Conservation (phyloP, 164 flowering plant genomes). For the Magnolia kwangsiensis region DNA sequence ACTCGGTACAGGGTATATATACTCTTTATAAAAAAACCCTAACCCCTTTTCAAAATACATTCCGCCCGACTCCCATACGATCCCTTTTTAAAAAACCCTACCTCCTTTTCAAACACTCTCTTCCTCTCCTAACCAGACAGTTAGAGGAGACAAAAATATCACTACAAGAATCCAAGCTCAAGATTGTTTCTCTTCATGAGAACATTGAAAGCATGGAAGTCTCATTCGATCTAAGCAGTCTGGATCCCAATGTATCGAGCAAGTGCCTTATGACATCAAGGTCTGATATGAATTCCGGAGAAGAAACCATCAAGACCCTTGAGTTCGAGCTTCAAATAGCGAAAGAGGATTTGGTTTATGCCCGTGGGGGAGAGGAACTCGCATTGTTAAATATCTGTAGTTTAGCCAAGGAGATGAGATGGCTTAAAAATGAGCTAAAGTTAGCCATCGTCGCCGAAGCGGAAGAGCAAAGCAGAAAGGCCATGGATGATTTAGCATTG, state of each 20-base stretch:
- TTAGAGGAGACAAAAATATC: conserved; percentile 51
- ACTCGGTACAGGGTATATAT: no score
- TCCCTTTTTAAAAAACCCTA: no score
- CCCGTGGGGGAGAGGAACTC: conserved; percentile 22
- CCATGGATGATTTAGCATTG: conserved; percentile 80
- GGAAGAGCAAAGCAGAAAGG: conserved; percentile 65
- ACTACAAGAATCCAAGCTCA: conserved; percentile 57
- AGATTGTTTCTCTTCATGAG: conserved; percentile 29
- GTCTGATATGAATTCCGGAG: neutral
- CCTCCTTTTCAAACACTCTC: no score
- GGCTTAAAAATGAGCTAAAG: conserved; percentile 49
- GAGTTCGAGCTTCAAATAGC: conserved; percentile 19
- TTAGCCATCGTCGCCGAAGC: conserved; percentile 41
- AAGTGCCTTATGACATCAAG: neutral
- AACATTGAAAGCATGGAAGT: conserved; percentile 25
- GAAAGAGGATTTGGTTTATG: conserved; percentile 22
- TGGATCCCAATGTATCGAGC: neutral
- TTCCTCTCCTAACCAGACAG: conserved; percentile 36
- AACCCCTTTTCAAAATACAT: no score
- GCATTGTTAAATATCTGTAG: conserved; percentile 2
- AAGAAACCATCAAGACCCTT: neutral
- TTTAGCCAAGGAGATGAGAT: conserved; percentile 29
- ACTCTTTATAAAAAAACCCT: no score
- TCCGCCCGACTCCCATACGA: no score
- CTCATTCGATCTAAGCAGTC: neutral